Evolutionary conservation across 176 grass and related monocot genomes (phyloP).

Genomic region (Canna indica): DNA sequence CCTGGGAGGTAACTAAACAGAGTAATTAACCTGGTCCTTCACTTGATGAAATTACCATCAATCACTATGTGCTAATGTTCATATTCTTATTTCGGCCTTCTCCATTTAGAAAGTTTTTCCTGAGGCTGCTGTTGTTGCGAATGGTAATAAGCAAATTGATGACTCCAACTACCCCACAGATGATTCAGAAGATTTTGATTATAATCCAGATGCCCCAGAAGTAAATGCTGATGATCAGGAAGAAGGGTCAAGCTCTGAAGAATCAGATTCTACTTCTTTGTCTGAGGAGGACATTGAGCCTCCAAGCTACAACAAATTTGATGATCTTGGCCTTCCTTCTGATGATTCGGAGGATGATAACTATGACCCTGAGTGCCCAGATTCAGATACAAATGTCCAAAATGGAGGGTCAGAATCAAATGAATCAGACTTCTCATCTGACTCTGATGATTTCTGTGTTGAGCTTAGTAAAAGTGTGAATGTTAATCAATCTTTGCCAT

Average conservation of each 20-base stretch:
- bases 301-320: conserved; percentile 23
- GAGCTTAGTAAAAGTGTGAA: conserved; percentile 56
- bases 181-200: conserved; percentile 58
- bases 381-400: conserved; percentile 47
- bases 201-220: conserved; percentile 38
- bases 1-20: conserved; percentile 67
- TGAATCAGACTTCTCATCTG: conserved; percentile 84
- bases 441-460: conserved; percentile 83
- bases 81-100: neutral
- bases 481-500: conserved; percentile 27
- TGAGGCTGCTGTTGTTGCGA: conserved; percentile 50
- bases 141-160: conserved; percentile 45
- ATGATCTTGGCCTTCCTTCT: conserved; percentile 64
- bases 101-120: conserved; percentile 82
- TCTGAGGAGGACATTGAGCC: conserved; percentile 35
- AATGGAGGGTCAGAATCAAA: conserved; percentile 36
- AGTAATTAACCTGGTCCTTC: neutral
- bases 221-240: conserved; percentile 19
- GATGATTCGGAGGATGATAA: conserved; percentile 98
- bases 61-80: neutral
- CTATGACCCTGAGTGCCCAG: conserved; percentile 53
- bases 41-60: neutral
- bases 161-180: conserved; percentile 38
- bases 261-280: conserved; percentile 35
- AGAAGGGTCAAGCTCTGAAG: conserved; percentile 49